Conservation (phyloP, 352 stramenopile genomes). For the Peronospora belbahrii region DNA sequence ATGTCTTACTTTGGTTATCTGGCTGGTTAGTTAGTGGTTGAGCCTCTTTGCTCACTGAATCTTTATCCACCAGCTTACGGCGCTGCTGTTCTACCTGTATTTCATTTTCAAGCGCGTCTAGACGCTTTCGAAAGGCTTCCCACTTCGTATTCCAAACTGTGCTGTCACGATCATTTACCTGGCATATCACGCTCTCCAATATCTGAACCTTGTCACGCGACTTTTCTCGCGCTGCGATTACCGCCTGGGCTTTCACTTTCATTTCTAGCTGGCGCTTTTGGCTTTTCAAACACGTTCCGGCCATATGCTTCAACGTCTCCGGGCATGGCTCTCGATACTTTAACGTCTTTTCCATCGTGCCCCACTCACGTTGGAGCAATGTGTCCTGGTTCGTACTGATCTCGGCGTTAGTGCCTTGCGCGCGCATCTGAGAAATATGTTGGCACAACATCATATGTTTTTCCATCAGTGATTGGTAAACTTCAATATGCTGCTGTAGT, state of each 20-base stretch:
- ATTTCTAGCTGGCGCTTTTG: constrained; percentile 56
- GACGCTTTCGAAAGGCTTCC: constrained; percentile 62
- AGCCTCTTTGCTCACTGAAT: constrained; percentile 44
- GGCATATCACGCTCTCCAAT: constrained; percentile 36
- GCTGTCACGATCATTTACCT: constrained; percentile 54
- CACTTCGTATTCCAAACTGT: constrained; percentile 54
- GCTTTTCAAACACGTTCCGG: constrained; percentile 40
- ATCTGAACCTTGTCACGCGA: constrained; percentile 29
- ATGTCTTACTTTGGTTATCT: constrained; percentile 30
- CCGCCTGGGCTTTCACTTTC: constrained; percentile 33
- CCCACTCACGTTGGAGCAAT: constrained; percentile 60
- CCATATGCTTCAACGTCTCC: constrained; percentile 84
- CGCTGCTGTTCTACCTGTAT: constrained; percentile 44
- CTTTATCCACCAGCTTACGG: constrained; percentile 51
- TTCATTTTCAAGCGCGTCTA: constrained; percentile 60
- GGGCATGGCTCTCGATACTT: constrained; percentile 87
- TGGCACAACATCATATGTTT: constrained; percentile 68
- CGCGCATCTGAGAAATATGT: constrained; percentile 60
- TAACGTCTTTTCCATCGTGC: constrained; percentile 83
- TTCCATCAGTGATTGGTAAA: constrained; percentile 53
- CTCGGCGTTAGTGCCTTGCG: constrained; percentile 35
- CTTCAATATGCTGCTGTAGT: constrained; percentile 42
- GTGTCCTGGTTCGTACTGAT: constrained; percentile 27
- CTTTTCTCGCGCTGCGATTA: constrained; percentile 30
- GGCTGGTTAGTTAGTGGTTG: constrained; percentile 20